Base-by-base conservation (phyloP, 78 protist species). In the Emiliania huxleyi region DNA sequence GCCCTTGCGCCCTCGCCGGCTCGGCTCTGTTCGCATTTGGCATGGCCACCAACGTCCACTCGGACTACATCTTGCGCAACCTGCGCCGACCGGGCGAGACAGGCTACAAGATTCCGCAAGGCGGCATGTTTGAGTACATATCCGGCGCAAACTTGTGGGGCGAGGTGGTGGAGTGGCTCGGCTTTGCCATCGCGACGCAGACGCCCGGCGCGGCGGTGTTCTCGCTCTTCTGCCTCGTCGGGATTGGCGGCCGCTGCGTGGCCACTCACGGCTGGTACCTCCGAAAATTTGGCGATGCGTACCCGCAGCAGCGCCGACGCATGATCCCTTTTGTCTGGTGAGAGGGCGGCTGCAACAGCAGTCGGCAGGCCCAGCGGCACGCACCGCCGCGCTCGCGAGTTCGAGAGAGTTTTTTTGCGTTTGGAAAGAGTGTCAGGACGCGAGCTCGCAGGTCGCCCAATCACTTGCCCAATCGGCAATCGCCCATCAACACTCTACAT, bases 131-230 rank as follows among this genome's bases (percentile, higher is more conserved):
- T 49, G 69, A 83, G 79, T 94, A 52, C 52, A 96, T 96, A 25
- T 92, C 96, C 1, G 49, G 94, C 48, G 96, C 97, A 35, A 96
- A 96, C 90, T 96, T 81, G 46, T 88, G 92, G 18, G 97, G 96
- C 40, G 97, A 96, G 90, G 26, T 91, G 15, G 43, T 95, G 49
- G 97, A 95, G 93, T 96, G 97, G 97, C 0, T 11, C 4, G 97
- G 97, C 37, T 95, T 43, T 42, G 96, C 96, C 1, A 43, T 96
- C 4, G 97, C 97, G 45, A 1, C 42, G 8, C 29, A 22, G 33
- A 0, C 5, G 33, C 0, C n/a, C 8, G 38, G 33, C 46, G 93
- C 91, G 26, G 21, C 45, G 26, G 93, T 95, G 0, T 95, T 95
- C 44, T 93, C 90, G 0, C 23, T 92, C 44, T 87, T 52, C 42